Evolutionary conservation across 169 alveolate species (phyloP).

Genomic region (Pseudocohnilembus persalinus): DNA sequence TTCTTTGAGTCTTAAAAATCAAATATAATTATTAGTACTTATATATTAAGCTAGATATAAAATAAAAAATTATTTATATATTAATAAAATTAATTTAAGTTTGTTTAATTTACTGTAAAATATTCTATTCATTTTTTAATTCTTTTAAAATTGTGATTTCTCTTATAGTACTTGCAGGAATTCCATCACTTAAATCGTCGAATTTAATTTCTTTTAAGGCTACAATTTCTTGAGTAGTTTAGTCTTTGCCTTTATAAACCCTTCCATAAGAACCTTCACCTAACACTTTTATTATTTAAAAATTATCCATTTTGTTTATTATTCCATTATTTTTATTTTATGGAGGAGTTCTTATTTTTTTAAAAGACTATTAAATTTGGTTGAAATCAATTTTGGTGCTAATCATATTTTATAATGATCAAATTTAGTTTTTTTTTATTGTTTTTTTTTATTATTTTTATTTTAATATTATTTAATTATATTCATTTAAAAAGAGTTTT

Average conservation of each 20-base stretch:
- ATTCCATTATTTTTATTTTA: no score
- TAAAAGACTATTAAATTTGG: no score
- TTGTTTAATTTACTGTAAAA: no score
- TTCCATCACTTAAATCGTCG: conserved; percentile 70
- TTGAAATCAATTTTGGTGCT: no score
- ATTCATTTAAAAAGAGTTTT: no score
- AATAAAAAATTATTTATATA: not conserved
- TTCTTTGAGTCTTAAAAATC: conserved; percentile 15
- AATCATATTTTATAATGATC: no score
- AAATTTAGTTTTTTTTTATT: no score
- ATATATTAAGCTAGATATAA: not conserved
- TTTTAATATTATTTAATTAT: no score
- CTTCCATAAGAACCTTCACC: conserved; percentile 86
- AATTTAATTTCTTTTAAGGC: conserved; percentile 76
- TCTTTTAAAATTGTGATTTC: conserved; percentile 63
- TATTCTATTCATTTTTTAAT: conserved; percentile 62
- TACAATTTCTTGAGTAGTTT: conserved; percentile 64
- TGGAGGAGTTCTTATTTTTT: no score
- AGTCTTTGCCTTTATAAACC: conserved; percentile 75
- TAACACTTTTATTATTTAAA: conserved; percentile 67
- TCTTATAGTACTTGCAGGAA: conserved; percentile 79
- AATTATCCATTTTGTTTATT: no score
- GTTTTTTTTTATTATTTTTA: no score
- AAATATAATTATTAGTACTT: not conserved
- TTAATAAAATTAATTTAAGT: no score